Conservation (phyloP, 1,284 basidiomycete species). For the Fomitiporia mediterranea region DNA sequence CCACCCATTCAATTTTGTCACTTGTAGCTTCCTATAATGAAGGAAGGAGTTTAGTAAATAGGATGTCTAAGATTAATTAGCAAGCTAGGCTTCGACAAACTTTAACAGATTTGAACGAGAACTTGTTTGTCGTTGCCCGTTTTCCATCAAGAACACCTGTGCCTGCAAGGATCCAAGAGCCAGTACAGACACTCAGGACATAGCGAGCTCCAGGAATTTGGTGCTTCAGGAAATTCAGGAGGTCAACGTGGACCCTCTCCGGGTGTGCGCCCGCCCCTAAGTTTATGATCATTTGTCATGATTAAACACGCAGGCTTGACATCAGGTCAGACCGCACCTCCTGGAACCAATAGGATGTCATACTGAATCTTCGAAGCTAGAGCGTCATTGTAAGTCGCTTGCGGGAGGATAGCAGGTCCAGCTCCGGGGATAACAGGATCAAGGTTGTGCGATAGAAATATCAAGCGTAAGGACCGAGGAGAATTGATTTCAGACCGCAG, state of each 20-base stretch:
- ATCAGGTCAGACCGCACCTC: conserved; percentile 20
- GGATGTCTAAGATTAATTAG: background rate
- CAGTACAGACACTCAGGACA: conserved; percentile 26
- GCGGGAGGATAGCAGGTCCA: conserved; percentile 23
- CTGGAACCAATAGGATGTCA: conserved; percentile 29
- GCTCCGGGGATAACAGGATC: conserved; percentile 21
- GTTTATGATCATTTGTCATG: conserved; percentile 8
- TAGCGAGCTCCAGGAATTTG: conserved; percentile 25
- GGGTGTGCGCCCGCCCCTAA: conserved; percentile 20
- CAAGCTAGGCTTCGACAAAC: conserved; percentile 18
- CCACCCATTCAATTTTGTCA: conserved; percentile 31
- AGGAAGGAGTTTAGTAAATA: too few species aligned
- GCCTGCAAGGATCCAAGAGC: conserved; percentile 26
- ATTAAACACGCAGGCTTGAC: background rate
- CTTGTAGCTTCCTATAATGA: conserved; percentile 24
- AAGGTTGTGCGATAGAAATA: conserved; percentile 24
- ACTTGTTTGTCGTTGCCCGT: conserved; percentile 29
- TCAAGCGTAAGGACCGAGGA: conserved; percentile 15
- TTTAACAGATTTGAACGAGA: conserved; percentile 21
- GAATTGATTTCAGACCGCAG: conserved; percentile 14
- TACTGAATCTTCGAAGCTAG: conserved; percentile 21
- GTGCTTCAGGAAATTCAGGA: conserved; percentile 25
- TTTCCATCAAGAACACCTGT: conserved; percentile 26
- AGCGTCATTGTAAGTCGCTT: conserved; percentile 25
- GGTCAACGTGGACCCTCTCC: conserved; percentile 1